Conservation (phyloP, 1,284 basidiomycete genomes). For the Cryptococcus floricola region DNA sequence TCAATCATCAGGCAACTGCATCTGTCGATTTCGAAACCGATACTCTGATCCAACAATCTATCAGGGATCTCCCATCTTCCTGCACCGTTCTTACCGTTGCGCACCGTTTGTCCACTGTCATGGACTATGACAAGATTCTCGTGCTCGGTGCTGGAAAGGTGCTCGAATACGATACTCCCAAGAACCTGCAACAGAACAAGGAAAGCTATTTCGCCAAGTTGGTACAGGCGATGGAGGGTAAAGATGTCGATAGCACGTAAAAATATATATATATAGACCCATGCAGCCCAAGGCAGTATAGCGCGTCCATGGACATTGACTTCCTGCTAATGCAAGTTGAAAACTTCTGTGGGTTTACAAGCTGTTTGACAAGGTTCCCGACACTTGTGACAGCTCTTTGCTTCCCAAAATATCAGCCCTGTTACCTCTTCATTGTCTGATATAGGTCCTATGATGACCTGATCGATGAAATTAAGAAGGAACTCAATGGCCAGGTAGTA, state of each 20-base stretch:
- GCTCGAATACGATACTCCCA: slow-evolving; percentile 59
- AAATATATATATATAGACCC: not conserved
- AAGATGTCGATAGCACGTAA: not conserved
- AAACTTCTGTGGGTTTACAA: no score
- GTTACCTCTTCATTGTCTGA: no score
- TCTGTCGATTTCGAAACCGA: slow-evolving; percentile 52
- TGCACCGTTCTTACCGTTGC: slow-evolving; percentile 50
- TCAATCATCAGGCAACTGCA: slow-evolving; percentile 41
- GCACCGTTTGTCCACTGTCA: slow-evolving; percentile 53
- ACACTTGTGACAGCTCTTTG: no score
- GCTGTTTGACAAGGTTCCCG: no score
- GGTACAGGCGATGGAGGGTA: slow-evolving; percentile 54
- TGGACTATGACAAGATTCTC: slow-evolving; percentile 55
- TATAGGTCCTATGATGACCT: no score
- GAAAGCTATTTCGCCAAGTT: slow-evolving; percentile 58
- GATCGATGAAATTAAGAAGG: no score
- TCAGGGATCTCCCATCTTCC: slow-evolving; percentile 48
- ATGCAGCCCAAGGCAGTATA: not conserved
- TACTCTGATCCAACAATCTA: slow-evolving; percentile 52
- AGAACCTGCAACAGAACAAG: slow-evolving; percentile 34
- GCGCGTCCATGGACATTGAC: not conserved
- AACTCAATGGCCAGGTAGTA: no score
- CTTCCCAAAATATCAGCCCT: no score
- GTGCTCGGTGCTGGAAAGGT: slow-evolving; percentile 55
- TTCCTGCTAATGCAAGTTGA: no score